These are phyloP conservation scores for Fennellomyces sp. DNA, from an alignment of 371 early-diverging fungal species.

Conservation along the genomic window DNA sequence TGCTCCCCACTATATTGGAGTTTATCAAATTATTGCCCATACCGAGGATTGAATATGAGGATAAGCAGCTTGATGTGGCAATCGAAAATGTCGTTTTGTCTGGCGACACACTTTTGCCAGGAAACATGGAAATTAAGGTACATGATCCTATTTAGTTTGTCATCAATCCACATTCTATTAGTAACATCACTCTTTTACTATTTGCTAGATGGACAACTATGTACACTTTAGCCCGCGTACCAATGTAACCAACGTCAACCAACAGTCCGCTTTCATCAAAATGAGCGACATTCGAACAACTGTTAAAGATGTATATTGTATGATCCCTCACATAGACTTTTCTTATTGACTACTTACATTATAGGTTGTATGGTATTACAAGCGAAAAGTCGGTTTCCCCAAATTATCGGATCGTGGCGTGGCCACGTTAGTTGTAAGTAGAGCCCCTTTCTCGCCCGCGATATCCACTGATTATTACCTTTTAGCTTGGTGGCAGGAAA, in stretches of 20 bases:
- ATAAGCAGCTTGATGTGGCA: conserved; percentile 54
- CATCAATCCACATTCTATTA: conserved; percentile 13
- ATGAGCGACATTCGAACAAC: conserved; percentile 32
- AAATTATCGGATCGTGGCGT: conserved; percentile 60
- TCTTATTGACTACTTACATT: conserved; percentile 17
- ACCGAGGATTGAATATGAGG: conserved; percentile 65
- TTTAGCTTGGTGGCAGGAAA: conserved; percentile 47
- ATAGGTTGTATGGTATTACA: conserved; percentile 60
- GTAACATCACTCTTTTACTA: background rate
- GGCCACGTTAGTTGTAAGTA: conserved; percentile 37
- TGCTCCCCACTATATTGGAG: conserved; percentile 58
- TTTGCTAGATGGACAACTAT: conserved; percentile 28
- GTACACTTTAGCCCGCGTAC: conserved; percentile 37
- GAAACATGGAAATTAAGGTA: conserved; percentile 61
- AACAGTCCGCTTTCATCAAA: conserved; percentile 24
- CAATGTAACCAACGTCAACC: conserved; percentile 44
- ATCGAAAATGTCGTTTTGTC: conserved; percentile 64
- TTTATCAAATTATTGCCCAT: conserved; percentile 66
- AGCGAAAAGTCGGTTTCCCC: conserved; percentile 60
- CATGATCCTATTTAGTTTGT: conserved; percentile 17
- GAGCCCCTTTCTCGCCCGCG: too few relatives aligned
- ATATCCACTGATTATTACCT: background rate
- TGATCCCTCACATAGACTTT: background rate
- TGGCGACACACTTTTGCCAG: conserved; percentile 60
- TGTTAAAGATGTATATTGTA: conserved; percentile 27